Evolutionary conservation across 2,329 filamentous ascomycete species (phyloP).

Genomic region (Pseudogymnoascus sp.): DNA sequence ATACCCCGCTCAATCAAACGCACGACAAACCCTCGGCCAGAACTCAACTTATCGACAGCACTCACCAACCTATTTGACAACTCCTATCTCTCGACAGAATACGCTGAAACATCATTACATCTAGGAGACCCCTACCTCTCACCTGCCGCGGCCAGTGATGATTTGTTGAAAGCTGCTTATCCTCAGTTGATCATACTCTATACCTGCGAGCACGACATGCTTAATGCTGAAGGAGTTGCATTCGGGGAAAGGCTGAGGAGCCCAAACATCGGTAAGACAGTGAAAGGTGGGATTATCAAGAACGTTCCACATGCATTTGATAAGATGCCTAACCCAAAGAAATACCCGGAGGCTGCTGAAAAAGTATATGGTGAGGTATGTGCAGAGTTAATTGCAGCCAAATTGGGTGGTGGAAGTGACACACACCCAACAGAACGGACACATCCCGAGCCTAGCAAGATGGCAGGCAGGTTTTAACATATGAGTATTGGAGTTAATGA

Average conservation of each 20-base stretch:
- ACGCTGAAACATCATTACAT: slow-evolving; percentile 31
- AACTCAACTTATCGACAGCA: slow-evolving; percentile 47
- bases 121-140: slow-evolving; percentile 47
- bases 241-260: slow-evolving; percentile 50
- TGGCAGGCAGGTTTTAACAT: neutral
- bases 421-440: neutral
- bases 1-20: slow-evolving; percentile 47
- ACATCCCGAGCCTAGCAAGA: neutral
- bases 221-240: slow-evolving; percentile 49
- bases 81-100: slow-evolving; percentile 48
- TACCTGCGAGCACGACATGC: slow-evolving; percentile 58
- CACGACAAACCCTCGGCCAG: slow-evolving; percentile 42
- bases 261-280: slow-evolving; percentile 41
- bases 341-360: slow-evolving; percentile 26
- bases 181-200: slow-evolving; percentile 48
- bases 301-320: slow-evolving; percentile 58
- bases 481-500: neutral
- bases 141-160: slow-evolving; percentile 46
- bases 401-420: neutral
- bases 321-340: slow-evolving; percentile 53
- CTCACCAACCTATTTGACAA: slow-evolving; percentile 56
- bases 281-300: slow-evolving; percentile 48
- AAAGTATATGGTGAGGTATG: slow-evolving; percentile 26
- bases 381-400: slow-evolving; percentile 18
- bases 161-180: slow-evolving; percentile 36